Evolutionary conservation across 2,329 filamentous ascomycete genomes (phyloP).

Genomic region (Aspergillus alliaceus): DNA sequence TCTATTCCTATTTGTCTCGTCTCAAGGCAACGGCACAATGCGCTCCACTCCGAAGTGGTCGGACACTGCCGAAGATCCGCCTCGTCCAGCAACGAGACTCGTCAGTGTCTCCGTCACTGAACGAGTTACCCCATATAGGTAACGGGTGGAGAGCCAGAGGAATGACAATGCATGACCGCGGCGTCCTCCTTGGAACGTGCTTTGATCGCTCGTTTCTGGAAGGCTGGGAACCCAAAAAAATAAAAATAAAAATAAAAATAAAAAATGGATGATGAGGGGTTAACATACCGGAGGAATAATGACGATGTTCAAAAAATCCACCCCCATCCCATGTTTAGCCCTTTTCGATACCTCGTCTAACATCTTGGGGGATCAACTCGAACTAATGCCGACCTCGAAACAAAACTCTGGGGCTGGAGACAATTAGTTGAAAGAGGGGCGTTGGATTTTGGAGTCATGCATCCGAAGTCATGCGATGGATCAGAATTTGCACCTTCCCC

Average conservation of each 20-base stretch:
- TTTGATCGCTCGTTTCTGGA: not conserved
- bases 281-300: not conserved
- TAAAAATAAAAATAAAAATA: not conserved
- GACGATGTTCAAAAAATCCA: not conserved
- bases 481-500: not conserved
- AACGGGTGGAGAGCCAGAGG: slow-evolving; percentile 15
- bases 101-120: slow-evolving; percentile 12
- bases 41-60: slow-evolving; percentile 18
- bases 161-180: not conserved
- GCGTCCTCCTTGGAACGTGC: slow-evolving; percentile 12
- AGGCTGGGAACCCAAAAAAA: not conserved
- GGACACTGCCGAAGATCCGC: slow-evolving; percentile 20
- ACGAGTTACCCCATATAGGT: slow-evolving; percentile 19
- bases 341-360: not conserved
- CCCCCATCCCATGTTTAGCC: not conserved
- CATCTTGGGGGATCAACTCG: not conserved
- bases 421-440: not conserved
- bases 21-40: slow-evolving; percentile 14
- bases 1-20: slow-evolving; percentile 11
- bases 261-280: not conserved
- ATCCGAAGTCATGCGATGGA: not conserved
- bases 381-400: not conserved
- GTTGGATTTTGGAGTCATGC: not conserved
- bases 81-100: slow-evolving; percentile 9
- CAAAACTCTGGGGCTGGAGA: not conserved